These are phyloP conservation scores for Venturia aucupariae DNA, from an alignment of 2,329 filamentous ascomycete genomes.

Conservation along the genomic window DNA sequence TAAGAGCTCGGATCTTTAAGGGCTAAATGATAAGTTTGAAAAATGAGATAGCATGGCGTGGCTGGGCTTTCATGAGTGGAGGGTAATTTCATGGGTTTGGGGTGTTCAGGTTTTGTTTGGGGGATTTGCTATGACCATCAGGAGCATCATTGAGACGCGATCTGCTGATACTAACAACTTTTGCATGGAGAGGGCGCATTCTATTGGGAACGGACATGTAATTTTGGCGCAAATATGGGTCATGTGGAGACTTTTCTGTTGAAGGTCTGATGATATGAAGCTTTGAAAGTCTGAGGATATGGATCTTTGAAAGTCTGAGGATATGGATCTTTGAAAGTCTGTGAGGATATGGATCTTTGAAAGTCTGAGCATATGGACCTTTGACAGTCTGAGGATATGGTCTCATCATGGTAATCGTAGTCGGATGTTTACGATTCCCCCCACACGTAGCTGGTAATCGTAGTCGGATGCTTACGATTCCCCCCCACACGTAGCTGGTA, in stretches of 20 bases:
- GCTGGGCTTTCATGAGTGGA: neutral
- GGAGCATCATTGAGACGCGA: neutral
- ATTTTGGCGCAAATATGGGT: neutral
- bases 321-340: neutral
- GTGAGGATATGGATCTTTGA: neutral
- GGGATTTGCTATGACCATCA: neutral
- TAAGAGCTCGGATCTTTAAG: conserved; percentile 23
- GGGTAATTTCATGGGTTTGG: neutral
- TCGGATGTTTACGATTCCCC: conserved; percentile 7
- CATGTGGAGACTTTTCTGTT: neutral
- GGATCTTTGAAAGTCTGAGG: neutral
- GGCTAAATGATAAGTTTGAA: neutral
- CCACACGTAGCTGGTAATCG: conserved; percentile 1
- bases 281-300: neutral
- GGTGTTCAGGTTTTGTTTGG: neutral
- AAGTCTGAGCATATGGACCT: no score
- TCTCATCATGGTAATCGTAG: conserved; percentile 4
- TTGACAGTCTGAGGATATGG: no score
- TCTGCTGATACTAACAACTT: neutral
- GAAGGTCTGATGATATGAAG: neutral
- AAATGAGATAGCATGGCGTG: neutral
- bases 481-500: conserved; percentile 1
- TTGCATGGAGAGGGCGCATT: conserved; percentile 2
- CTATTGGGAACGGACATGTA: neutral
- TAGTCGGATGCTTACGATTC: conserved; percentile 7